Evolutionary conservation across 1,284 basidiomycete genomes (phyloP).

Genomic region (Ustilago hordei): DNA sequence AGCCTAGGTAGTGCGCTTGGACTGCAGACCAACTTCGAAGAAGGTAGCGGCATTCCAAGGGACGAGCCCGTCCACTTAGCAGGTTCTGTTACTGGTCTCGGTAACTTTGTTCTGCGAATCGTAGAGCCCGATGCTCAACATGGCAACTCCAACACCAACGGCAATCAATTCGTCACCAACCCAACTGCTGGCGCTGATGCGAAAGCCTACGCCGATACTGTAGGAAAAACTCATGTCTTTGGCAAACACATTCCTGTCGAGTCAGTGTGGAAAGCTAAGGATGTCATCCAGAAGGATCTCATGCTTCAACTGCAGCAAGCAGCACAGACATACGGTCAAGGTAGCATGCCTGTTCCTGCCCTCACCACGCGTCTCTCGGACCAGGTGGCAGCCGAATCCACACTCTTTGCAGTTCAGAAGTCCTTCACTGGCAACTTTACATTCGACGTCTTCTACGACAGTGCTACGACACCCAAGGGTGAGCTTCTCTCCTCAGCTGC

Average conservation of each 20-base stretch:
- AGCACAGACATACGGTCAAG: conserved; percentile 74
- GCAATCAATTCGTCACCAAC: conserved; percentile 28
- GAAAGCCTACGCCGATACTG: conserved; percentile 75
- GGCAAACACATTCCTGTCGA: conserved; percentile 77
- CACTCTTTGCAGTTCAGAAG: conserved; percentile 87
- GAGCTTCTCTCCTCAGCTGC: conserved; percentile 73
- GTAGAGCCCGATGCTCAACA: conserved; percentile 76
- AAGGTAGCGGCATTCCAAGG: conserved; percentile 75
- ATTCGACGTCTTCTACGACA: conserved; percentile 87
- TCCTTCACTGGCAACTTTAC: conserved; percentile 82
- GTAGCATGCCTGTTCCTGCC: conserved; percentile 78
- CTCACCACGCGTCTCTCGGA: conserved; percentile 82
- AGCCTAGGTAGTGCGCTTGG: conserved; percentile 78
- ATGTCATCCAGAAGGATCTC: conserved; percentile 77
- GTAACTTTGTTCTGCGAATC: conserved; percentile 83
- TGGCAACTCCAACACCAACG: conserved; percentile 72
- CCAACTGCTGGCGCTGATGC: conserved; percentile 73
- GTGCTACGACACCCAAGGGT: conserved; percentile 75
- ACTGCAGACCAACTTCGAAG: conserved; percentile 76
- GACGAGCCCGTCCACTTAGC: conserved; percentile 75
- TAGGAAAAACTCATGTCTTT: conserved; percentile 80
- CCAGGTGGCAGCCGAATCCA: conserved; percentile 79
- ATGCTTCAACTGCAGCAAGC: conserved; percentile 75
- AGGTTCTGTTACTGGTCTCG: conserved; percentile 81
- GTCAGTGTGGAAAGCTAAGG: conserved; percentile 87